Evolutionary conservation across 306 rosid species (phyloP).

Genomic region (Psophocarpus tetragonolobus): DNA sequence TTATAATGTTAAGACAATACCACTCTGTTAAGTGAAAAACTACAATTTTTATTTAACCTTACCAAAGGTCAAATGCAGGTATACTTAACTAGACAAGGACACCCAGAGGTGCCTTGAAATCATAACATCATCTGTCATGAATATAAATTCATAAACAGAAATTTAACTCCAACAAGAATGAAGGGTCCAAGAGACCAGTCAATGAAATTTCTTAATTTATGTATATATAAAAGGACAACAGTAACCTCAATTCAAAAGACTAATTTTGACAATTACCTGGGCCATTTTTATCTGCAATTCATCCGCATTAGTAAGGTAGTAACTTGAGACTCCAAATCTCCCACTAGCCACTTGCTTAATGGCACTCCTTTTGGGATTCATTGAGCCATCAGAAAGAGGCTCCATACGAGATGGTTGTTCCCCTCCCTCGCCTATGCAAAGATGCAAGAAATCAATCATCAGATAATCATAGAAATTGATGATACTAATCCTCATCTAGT

Average conservation of each 20-base stretch:
- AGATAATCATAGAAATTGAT: constrained; percentile 20
- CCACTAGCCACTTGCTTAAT: constrained; percentile 99
- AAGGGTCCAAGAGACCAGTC: constrained; percentile 32
- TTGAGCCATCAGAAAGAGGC: constrained; percentile 89
- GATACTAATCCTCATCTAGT: background rate
- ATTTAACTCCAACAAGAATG: constrained; percentile 43
- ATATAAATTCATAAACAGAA: constrained; percentile 52
- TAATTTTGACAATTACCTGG: constrained; percentile 64
- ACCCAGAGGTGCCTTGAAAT: constrained; percentile 68
- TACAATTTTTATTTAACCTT: constrained; percentile 34
- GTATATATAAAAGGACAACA: constrained; percentile 4
- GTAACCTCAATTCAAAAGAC: background rate
- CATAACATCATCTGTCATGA: constrained; percentile 62
- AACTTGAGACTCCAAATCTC: constrained; percentile 98
- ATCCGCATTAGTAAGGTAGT: constrained; percentile 94
- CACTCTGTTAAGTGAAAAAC: constrained; percentile 15
- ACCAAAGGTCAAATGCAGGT: constrained; percentile 52
- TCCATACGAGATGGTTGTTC: constrained; percentile 99
- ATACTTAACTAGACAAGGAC: constrained; percentile 57
- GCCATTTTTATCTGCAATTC: constrained; percentile 99
- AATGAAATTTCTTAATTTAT: background rate
- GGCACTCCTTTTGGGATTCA: constrained; percentile 92
- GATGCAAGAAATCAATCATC: constrained; percentile 13
- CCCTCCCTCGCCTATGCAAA: constrained; percentile 90
- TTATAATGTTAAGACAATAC: constrained; percentile 32